Percentiles rank a stretch among this genome's conserved stretches.
These are phyloP conservation scores for Podaxis carcinomalis DNA, from an alignment of 768 basidiomycete species.

Conservation along the genomic window DNA sequence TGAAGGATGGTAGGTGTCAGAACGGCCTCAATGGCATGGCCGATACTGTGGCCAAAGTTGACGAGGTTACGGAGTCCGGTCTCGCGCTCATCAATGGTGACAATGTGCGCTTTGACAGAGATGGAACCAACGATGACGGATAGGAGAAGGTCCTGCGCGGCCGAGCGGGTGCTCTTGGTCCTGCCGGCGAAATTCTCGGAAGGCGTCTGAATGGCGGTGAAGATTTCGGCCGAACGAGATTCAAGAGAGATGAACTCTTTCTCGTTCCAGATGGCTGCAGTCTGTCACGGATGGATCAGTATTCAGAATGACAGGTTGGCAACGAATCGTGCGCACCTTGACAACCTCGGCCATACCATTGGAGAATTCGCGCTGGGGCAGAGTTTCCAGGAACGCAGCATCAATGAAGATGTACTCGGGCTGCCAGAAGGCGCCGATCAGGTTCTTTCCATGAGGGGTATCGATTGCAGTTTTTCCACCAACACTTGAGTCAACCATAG, in stretches of 20 bases:
- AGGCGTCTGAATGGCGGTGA: conserved; percentile 76
- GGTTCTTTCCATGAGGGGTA: conserved; percentile 96
- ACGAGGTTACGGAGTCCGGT: conserved; percentile 96
- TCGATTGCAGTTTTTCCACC: conserved; percentile 99
- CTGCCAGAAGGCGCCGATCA: conserved; percentile 98
- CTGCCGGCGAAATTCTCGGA: conserved; percentile 56
- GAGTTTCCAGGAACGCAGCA: conserved; percentile 89
- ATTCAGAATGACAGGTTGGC: background rate
- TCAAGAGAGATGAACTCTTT: conserved; percentile 86
- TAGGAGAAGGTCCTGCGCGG: conserved; percentile 79
- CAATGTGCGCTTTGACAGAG: conserved; percentile 94
- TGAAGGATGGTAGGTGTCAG: conserved; percentile 92
- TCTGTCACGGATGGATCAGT: conserved; percentile 43
- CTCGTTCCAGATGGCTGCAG: conserved; percentile 98
- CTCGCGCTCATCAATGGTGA: conserved; percentile 95
- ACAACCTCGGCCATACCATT: conserved; percentile 99
- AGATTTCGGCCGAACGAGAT: conserved; percentile 78
- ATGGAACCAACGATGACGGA: conserved; percentile 91
- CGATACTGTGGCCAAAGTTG: conserved; percentile 98
- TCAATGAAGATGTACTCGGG: conserved; percentile 98
- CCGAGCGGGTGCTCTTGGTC: conserved; percentile 59
- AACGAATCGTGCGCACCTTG: conserved; percentile 55
- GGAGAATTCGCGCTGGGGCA: conserved; percentile 90
- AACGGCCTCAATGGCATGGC: conserved; percentile 97
- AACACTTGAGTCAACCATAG: conserved; percentile 98